Conservation (phyloP, 176 grass and related monocot species). For the Rhipidocladum racemiflorum region DNA sequence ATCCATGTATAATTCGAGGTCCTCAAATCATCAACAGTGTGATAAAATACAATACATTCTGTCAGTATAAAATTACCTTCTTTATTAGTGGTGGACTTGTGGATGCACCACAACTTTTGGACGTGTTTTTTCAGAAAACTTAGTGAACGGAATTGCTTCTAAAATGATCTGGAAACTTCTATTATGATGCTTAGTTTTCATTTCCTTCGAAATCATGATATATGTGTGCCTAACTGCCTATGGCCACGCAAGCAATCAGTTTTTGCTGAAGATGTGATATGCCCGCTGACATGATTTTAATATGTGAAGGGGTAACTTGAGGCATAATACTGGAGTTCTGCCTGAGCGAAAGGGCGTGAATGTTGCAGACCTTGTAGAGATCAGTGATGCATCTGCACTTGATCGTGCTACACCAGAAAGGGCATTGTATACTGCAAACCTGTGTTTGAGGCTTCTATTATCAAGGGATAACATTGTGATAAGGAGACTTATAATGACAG, state of each 20-base stretch:
- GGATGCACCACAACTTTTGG: neutral
- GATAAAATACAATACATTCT: neutral
- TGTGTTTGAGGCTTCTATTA: slow-evolving; percentile 53
- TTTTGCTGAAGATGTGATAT: neutral
- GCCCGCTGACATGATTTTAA: neutral
- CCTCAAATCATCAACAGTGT: neutral
- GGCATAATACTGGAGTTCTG: slow-evolving; percentile 26
- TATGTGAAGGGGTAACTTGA: slow-evolving; percentile 40
- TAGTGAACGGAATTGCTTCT: neutral
- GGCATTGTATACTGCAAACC: slow-evolving; percentile 39
- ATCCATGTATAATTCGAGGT: neutral
- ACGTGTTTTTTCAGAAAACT: neutral
- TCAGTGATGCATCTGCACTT: slow-evolving; percentile 20
- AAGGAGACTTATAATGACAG: slow-evolving; percentile 66
- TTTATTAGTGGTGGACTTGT: neutral
- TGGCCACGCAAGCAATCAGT: neutral
- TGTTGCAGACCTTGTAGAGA: slow-evolving; percentile 28
- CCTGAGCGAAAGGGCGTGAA: slow-evolving; percentile 20
- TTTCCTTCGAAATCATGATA: neutral
- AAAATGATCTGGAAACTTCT: neutral
- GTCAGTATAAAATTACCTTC: neutral
- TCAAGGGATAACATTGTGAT: slow-evolving; percentile 56
- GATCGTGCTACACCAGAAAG: slow-evolving; percentile 26
- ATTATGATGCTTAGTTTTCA: neutral
- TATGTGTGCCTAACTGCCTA: neutral